phyloP scores from a whole-genome alignment of 352 stramenopile species.

The Halophytophthora polymorphica region DNA sequence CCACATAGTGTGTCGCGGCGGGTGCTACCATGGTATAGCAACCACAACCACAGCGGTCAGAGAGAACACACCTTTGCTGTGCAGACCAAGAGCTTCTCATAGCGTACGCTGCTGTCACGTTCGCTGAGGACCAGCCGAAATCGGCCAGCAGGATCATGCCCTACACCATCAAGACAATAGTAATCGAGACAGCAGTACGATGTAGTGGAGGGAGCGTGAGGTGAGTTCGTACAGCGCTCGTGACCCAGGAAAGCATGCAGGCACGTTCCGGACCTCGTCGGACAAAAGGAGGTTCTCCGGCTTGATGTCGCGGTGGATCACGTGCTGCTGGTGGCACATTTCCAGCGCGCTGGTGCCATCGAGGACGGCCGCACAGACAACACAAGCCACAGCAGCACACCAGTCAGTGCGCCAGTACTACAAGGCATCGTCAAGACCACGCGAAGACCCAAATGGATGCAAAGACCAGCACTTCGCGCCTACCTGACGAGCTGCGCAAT shows the following conservation, averaged over 20 bases:
- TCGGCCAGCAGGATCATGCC: slow-evolving; percentile 98
- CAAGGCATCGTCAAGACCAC: neutral
- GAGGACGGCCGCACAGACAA: neutral
- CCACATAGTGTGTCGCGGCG: slow-evolving; percentile 97
- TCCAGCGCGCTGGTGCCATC: slow-evolving; percentile 40
- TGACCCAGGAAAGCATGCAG: too few relatives aligned
- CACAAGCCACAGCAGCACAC: neutral
- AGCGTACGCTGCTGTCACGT: slow-evolving; percentile 69
- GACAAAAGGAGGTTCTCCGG: slow-evolving; percentile 93
- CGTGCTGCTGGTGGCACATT: slow-evolving; percentile 74
- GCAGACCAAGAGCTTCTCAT: neutral
- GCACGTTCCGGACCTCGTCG: slow-evolving; percentile 47
- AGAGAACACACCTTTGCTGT: neutral
- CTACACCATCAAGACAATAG: slow-evolving; percentile 12
- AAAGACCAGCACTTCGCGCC: neutral
- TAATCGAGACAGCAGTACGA: too few relatives aligned
- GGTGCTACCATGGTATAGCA: slow-evolving; percentile 31
- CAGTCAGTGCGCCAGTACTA: neutral
- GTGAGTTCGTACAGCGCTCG: too few relatives aligned
- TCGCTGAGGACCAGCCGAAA: slow-evolving; percentile 98
- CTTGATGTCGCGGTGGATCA: slow-evolving; percentile 95
- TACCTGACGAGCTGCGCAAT: slow-evolving; percentile 72
- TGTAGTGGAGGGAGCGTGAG: too few relatives aligned
- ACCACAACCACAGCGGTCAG: neutral
- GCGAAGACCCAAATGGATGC: too few relatives aligned